Conservation (phyloP, 306 rosid species). For the Ochetophila trinervis region DNA sequence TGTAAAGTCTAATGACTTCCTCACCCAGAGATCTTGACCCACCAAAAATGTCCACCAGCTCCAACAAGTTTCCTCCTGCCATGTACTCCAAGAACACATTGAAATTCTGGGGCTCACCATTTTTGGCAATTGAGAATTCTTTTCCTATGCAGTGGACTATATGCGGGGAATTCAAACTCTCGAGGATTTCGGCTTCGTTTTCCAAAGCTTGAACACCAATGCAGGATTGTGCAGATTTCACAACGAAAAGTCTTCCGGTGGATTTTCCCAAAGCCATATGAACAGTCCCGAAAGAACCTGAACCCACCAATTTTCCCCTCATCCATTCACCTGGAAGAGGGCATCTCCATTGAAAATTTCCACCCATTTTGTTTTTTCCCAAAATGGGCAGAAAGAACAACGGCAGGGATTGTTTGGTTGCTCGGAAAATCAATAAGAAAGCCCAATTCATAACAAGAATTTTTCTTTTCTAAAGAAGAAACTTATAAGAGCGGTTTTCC, state of each 20-base stretch:
- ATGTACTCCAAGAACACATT: conserved; percentile 62
- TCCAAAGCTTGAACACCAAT: conserved; percentile 33
- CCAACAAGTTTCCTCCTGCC: conserved; percentile 64
- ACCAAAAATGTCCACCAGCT: conserved; percentile 48
- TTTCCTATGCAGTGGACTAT: conserved; percentile 47
- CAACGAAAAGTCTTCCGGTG: conserved; percentile 54
- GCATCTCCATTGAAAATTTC: conserved; percentile 6
- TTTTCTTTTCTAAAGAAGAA: not conserved
- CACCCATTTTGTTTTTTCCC: conserved; percentile 17
- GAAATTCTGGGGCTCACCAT: conserved; percentile 12
- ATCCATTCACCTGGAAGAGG: conserved; percentile 42
- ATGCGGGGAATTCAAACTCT: conserved; percentile 34
- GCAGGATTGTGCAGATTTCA: conserved; percentile 39
- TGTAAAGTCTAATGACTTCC: conserved; percentile 49
- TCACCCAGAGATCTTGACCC: conserved; percentile 56
- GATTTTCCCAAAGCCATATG: conserved; percentile 58
- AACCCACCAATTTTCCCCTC: conserved; percentile 58
- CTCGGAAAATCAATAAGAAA: not conserved
- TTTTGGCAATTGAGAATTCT: conserved; percentile 13
- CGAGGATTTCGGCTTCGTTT: conserved; percentile 45
- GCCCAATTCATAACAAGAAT: conserved; percentile 20
- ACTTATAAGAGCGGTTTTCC: conserved; percentile 46
- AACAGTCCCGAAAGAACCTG: conserved; percentile 58
- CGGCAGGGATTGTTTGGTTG: no score
- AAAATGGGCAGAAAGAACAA: not conserved